Conservation (phyloP, 768 basidiomycete species). For the Sarcodon sp. region DNA sequence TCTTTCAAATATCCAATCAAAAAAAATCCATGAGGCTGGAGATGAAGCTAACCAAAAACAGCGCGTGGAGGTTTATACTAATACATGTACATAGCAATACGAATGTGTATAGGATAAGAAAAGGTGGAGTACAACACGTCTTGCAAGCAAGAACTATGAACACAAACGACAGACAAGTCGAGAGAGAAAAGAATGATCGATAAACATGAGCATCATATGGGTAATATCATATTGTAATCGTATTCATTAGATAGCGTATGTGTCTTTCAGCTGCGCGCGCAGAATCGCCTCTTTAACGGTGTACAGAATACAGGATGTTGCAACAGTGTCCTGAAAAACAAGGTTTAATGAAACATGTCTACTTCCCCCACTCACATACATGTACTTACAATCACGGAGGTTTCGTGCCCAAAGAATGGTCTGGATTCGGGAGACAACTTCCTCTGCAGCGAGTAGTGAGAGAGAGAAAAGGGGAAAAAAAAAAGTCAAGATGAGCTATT, state of each 20-base stretch:
- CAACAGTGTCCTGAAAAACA: constrained; percentile 20
- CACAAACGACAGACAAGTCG: too few species aligned
- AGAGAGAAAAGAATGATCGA: too few species aligned
- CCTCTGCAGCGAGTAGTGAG: constrained; percentile 22
- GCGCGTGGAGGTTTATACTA: too few species aligned
- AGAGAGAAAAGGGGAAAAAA: neutral
- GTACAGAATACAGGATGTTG: constrained; percentile 23
- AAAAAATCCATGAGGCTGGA: too few species aligned
- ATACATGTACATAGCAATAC: too few species aligned
- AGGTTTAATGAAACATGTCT: neutral
- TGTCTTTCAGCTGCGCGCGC: constrained; percentile 18
- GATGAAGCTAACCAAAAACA: too few species aligned
- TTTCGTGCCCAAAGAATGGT: constrained; percentile 56
- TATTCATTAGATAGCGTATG: constrained; percentile 16
- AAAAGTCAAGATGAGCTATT: constrained; percentile 1
- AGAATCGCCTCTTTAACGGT: constrained; percentile 32
- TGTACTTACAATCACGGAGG: constrained; percentile 51
- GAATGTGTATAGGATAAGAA: too few species aligned
- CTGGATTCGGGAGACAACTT: constrained; percentile 42
- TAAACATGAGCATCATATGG: too few species aligned
- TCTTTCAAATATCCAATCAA: too few species aligned
- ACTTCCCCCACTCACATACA: neutral
- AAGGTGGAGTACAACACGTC: too few species aligned
- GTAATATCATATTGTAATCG: neutral
- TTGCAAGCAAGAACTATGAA: too few species aligned